Evolutionary conservation across 2,329 filamentous ascomycete genomes (phyloP), one percentile per base, ranked within the genome.

Genomic region (Aureobasidium sp.): DNA sequence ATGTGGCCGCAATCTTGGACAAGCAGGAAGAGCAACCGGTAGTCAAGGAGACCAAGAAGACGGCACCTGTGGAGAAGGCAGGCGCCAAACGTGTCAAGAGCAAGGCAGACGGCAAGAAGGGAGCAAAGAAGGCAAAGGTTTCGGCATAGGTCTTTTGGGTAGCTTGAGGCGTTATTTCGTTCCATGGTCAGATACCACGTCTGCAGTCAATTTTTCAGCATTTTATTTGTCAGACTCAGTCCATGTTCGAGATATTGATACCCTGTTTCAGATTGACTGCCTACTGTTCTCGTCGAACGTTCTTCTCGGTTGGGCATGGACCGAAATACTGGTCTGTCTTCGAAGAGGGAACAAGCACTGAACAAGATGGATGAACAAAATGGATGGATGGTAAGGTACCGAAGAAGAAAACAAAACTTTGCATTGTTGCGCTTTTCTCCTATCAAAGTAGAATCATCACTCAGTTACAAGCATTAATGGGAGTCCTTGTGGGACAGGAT

Each of bases 31-130:
- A 57, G 62, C 60, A 64, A 52, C 60, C 67, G 27, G 68, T 66
- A 64, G 65, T 27, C 68, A 56, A 59, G 34, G 73, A 72, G 68
- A 55, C 66, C 52, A 71, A 73, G 71, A 65, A 68, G 56, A 64
- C 46, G 63, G 34, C 68, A 12, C 63, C 59, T 12, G 68, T 66
- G 44, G 58, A 65, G 17, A 64, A 63, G 29, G 60, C 63, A 50
- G 61, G 65, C 29, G 71, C 71, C 37, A 72, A 73, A 63, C 72
- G 68, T 64, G 65, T 63, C 42, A 75, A 74, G 68, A 66, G 60
- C 20, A 68, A 70, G 56, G 69, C 70, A 65, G 71, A 73, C 66
- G 67, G 64, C 50, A 72, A 73, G 64, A 73, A 74, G 61, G 36
- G 20, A n/a, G 64, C 66, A 29, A 74, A 72, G 65, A 72, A 72